These are phyloP conservation scores for Choiromyces venosus DNA, from an alignment of 495 filamentous ascomycete genomes.

Conservation along the genomic window DNA sequence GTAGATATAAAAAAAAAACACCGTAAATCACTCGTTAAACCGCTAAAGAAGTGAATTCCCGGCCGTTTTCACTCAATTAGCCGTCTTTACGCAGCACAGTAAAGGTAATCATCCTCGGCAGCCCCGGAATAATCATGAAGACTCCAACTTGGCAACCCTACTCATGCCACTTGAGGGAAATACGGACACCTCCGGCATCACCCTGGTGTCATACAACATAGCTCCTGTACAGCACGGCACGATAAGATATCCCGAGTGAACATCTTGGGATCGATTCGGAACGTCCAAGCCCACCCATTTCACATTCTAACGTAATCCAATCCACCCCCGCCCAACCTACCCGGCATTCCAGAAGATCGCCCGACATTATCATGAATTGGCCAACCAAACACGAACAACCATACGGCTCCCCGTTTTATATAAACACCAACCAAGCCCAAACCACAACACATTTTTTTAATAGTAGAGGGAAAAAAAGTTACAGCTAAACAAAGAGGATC, in stretches of 20 bases:
- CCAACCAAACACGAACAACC: background rate
- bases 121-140: background rate
- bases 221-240: background rate
- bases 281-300: background rate
- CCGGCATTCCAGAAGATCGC: background rate
- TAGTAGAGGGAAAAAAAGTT: background rate
- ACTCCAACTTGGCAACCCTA: background rate
- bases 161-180: background rate
- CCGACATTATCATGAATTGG: background rate
- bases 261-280: background rate
- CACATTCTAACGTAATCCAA: slow-evolving; percentile 1
- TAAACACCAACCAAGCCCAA: background rate
- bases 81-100: background rate
- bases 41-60: background rate
- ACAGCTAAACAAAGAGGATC: background rate
- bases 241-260: background rate
- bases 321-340: background rate
- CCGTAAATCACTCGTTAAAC: background rate
- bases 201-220: background rate
- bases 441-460: background rate
- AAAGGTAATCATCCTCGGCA: background rate
- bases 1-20: background rate
- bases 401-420: background rate
- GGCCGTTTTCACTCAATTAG: background rate
- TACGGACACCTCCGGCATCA: background rate